A percentile compares a stretch with the other conserved stretches of the same genome.
Evolutionary conservation across 2,329 filamentous ascomycete species (phyloP).

Genomic region (Xylaria polymorpha): DNA sequence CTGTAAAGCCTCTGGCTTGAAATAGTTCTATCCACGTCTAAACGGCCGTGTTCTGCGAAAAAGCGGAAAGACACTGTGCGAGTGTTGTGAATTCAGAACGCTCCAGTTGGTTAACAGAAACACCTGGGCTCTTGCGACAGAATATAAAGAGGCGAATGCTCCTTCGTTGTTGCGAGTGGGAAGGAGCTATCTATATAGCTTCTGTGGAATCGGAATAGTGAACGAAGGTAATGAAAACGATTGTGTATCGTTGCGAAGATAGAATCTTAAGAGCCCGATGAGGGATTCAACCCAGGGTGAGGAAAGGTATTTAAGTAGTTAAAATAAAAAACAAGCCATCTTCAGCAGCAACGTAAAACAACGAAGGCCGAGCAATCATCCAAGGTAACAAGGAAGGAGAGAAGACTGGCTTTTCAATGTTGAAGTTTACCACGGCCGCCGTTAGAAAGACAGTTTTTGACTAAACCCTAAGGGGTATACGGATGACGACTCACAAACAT

Average conservation of each 20-base stretch:
- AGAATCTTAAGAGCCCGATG: background rate
- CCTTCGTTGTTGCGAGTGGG: background rate
- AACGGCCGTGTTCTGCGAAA: background rate
- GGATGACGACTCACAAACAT: slow-evolving; percentile 8
- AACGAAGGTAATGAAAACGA: slow-evolving; percentile 1
- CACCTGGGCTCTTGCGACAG: background rate
- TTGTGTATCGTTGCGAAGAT: background rate
- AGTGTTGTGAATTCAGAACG: background rate
- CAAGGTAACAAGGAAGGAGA: slow-evolving; percentile 40
- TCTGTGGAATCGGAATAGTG: background rate
- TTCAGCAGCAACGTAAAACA: slow-evolving; percentile 1
- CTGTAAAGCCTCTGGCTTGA: background rate
- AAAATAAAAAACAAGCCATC: slow-evolving; percentile 10
- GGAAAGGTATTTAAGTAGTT: slow-evolving; percentile 35
- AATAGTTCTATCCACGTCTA: background rate
- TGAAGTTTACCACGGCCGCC: slow-evolving; percentile 38
- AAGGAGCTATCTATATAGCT: background rate
- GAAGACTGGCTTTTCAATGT: slow-evolving; percentile 50
- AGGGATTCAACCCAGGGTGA: slow-evolving; percentile 3
- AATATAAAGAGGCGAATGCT: background rate
- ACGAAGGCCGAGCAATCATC: slow-evolving; percentile 39
- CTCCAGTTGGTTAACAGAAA: background rate
- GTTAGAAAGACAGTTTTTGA: background rate
- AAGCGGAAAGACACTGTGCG: background rate
- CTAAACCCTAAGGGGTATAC: slow-evolving; percentile 52